Base-by-base conservation (phyloP, 495 filamentous ascomycete genomes). In the Acidomyces sp. region DNA sequence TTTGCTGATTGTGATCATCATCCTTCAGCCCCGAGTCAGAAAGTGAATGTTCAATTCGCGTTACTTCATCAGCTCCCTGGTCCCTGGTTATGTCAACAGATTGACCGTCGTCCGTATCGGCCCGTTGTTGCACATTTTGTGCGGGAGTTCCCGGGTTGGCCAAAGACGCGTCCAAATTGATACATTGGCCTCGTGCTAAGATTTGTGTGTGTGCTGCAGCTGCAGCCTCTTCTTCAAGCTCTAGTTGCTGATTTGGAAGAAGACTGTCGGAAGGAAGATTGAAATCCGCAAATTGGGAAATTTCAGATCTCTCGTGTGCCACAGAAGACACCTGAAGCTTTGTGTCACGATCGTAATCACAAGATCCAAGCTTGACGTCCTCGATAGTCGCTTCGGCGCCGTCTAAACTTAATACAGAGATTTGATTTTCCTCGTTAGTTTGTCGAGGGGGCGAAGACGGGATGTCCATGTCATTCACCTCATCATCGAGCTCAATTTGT, bases 91-190 rank as follows among this genome's bases (percentile, higher is more conserved):
- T n/a, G n/a, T n/a, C n/a, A n/a, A n/a, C n/a, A n/a, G n/a, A n/a
- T n/a, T n/a, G n/a, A n/a, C n/a, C n/a, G n/a, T n/a, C n/a, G n/a
- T n/a, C n/a, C n/a, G n/a, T n/a, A n/a, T n/a, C n/a, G n/a, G n/a
- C n/a, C n/a, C n/a, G n/a, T n/a, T n/a, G n/a, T n/a, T n/a, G n/a
- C n/a, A n/a, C n/a, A n/a, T n/a, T n/a, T n/a, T n/a, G n/a, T n/a
- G n/a, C n/a, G n/a, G n/a, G n/a, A n/a, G n/a, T n/a, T n/a, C n/a
- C n/a, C 4, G 10, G 10, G 13, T 40, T 24, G 9, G 45, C 21
- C 28, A 51, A 46, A 31, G 48, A 46, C 18, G 46, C 33, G 24
- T 46, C 43, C 7, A 51, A 31, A 13, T 34, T 33, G 26, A 13
- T 13, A 13, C 9, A 9, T 29, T 29, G 26, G 13, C n/a, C 26